Evolutionary conservation across 2,329 filamentous ascomycete species (phyloP).

Genomic region (Clonostachys chloroleuca): DNA sequence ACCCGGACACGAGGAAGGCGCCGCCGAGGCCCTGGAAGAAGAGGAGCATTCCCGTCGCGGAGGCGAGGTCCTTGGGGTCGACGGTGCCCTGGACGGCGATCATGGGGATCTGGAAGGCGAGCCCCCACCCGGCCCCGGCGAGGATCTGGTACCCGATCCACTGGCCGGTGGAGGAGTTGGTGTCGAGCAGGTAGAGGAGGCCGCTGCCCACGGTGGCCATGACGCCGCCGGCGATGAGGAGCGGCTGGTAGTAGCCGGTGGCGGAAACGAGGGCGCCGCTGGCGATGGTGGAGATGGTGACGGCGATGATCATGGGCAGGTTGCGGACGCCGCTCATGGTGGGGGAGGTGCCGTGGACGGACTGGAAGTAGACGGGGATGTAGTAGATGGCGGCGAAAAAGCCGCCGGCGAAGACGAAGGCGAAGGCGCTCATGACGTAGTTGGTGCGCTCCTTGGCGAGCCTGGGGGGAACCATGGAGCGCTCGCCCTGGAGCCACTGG

Average conservation of each 20-base stretch:
- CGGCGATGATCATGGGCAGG: slow-evolving; percentile 31
- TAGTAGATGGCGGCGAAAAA: slow-evolving; percentile 23
- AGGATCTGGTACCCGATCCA: slow-evolving; percentile 53
- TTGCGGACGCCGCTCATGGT: slow-evolving; percentile 29
- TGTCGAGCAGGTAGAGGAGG: slow-evolving; percentile 33
- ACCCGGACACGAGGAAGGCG: slow-evolving; percentile 42
- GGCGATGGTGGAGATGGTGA: slow-evolving; percentile 32
- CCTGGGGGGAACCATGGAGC: slow-evolving; percentile 28
- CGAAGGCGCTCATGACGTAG: slow-evolving; percentile 20
- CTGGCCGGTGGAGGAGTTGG: slow-evolving; percentile 27
- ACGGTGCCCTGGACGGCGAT: slow-evolving; percentile 40
- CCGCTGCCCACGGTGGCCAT: slow-evolving; percentile 37
- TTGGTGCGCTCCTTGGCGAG: slow-evolving; percentile 25
- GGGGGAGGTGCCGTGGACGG: slow-evolving; percentile 24
- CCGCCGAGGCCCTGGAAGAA: slow-evolving; percentile 46
- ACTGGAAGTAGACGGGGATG: slow-evolving; percentile 31
- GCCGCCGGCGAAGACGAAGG: slow-evolving; percentile 23
- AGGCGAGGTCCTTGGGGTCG: slow-evolving; percentile 33
- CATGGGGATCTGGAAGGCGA: slow-evolving; percentile 43
- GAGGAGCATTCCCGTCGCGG: slow-evolving; percentile 40
- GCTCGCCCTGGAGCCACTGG: slow-evolving; percentile 31
- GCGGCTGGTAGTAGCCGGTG: slow-evolving; percentile 34
- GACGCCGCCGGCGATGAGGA: slow-evolving; percentile 37
- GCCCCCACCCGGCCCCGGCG: slow-evolving; percentile 40
- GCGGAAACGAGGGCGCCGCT: slow-evolving; percentile 30